Evolutionary conservation across 768 basidiomycete species (phyloP).

Genomic region (Rickenella mellea): DNA sequence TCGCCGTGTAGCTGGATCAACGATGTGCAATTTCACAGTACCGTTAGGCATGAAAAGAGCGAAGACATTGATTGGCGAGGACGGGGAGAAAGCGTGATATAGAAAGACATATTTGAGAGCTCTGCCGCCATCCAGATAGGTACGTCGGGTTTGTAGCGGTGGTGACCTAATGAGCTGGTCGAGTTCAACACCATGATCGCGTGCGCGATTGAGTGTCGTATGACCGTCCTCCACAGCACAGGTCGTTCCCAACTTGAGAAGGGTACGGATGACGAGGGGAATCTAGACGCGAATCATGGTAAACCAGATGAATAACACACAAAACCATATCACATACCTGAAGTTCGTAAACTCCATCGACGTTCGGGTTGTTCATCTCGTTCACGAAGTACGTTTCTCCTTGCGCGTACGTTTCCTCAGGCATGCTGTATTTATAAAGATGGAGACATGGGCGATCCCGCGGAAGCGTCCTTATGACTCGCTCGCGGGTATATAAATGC

Average conservation of each 20-base stretch:
- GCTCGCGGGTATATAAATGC: constrained; percentile 60
- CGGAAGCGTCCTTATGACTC: constrained; percentile 71
- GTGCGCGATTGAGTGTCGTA: constrained; percentile 74
- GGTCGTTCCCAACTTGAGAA: constrained; percentile 77
- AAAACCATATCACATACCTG: constrained; percentile 45
- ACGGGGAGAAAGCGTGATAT: constrained; percentile 75
- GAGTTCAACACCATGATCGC: constrained; percentile 76
- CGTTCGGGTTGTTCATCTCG: constrained; percentile 86
- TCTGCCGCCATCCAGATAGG: constrained; percentile 67
- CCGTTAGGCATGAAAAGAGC: constrained; percentile 75
- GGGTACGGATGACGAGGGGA: constrained; percentile 70
- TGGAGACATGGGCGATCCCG: constrained; percentile 67
- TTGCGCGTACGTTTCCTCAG: constrained; percentile 75
- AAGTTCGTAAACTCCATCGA: constrained; percentile 89
- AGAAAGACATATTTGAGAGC: constrained; percentile 75
- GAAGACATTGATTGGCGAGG: constrained; percentile 74
- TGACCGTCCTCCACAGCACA: constrained; percentile 58
- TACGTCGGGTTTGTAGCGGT: constrained; percentile 45
- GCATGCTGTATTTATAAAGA: constrained; percentile 74
- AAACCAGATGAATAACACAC: neutral
- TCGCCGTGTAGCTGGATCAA: constrained; percentile 82
- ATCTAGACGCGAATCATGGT: constrained; percentile 36
- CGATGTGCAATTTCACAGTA: constrained; percentile 69
- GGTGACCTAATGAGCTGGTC: constrained; percentile 62
- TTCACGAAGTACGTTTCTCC: constrained; percentile 89